Percentiles rank a stretch among this genome's conserved stretches.
phyloP scores from a whole-genome alignment of 2,329 filamentous ascomycete species.

The Meredithiella fracta region DNA sequence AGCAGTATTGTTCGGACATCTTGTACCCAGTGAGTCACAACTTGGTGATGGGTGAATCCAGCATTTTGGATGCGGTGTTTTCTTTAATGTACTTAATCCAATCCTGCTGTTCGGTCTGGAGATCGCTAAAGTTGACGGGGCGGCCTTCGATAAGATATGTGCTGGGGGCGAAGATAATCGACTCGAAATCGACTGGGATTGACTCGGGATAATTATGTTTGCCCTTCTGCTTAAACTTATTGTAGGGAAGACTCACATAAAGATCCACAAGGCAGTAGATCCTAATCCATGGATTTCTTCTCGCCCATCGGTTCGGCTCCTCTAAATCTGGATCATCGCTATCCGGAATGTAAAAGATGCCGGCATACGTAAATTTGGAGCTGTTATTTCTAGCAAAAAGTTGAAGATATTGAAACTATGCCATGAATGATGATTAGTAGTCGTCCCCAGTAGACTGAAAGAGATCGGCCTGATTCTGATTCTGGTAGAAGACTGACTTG shows the following conservation, averaged over 20 bases:
- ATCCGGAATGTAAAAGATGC: conserved; percentile 35
- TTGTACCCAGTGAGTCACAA: conserved; percentile 32
- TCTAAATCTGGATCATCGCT: not conserved
- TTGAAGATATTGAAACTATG: conserved; percentile 17
- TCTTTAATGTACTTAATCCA: conserved; percentile 26
- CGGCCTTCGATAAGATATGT: no score
- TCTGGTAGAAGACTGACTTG: not conserved
- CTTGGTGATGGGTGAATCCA: conserved; percentile 21
- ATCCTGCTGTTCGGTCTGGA: no score
- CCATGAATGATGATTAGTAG: conserved; percentile 20
- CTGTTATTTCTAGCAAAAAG: not conserved
- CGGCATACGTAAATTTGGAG: conserved; percentile 17
- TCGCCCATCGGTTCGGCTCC: not conserved
- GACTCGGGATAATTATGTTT: no score
- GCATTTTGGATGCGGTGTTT: conserved; percentile 20
- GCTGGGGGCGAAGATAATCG: conserved; percentile 18
- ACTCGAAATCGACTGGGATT: no score
- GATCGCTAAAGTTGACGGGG: no score
- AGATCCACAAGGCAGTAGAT: conserved; percentile 28
- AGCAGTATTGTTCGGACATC: conserved; percentile 3
- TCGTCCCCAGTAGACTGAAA: conserved; percentile 17
- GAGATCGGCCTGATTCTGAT: not conserved
- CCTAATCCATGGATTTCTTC: conserved; percentile 33
- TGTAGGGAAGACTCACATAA: no score
- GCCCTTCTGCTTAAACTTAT: no score